These are phyloP conservation scores for Pleurotus ostreatus DNA, from an alignment of 768 basidiomycete genomes.

Conservation along the genomic window DNA sequence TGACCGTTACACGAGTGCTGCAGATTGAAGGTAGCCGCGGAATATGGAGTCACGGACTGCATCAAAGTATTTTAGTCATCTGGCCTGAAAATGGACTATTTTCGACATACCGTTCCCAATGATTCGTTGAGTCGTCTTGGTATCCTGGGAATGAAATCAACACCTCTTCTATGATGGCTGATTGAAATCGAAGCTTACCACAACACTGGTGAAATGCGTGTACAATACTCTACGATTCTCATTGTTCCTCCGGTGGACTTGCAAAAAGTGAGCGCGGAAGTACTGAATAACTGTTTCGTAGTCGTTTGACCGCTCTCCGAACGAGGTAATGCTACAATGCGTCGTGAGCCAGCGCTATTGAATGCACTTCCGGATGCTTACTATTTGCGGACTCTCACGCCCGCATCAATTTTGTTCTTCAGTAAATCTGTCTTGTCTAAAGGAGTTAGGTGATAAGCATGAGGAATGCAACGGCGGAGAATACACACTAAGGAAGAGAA, in stretches of 20 bases:
- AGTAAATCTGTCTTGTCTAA: slow-evolving; percentile 79
- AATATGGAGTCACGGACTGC: slow-evolving; percentile 73
- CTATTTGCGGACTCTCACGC: slow-evolving; percentile 77
- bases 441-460: background rate
- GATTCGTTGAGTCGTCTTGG: slow-evolving; percentile 78
- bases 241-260: slow-evolving; percentile 76
- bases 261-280: slow-evolving; percentile 84
- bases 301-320: slow-evolving; percentile 75
- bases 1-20: slow-evolving; percentile 53
- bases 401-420: slow-evolving; percentile 64
- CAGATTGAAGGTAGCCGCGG: slow-evolving; percentile 69
- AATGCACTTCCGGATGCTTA: slow-evolving; percentile 29
- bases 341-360: background rate
- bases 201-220: slow-evolving; percentile 77
- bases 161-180: background rate
- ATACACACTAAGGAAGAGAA: slow-evolving; percentile 54
- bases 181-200: slow-evolving; percentile 39
- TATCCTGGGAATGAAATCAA: slow-evolving; percentile 47
- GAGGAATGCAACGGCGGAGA: background rate
- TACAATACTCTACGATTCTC: slow-evolving; percentile 79
- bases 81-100: slow-evolving; percentile 3
- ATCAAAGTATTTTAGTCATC: slow-evolving; percentile 13
- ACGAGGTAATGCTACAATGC: slow-evolving; percentile 66
- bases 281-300: slow-evolving; percentile 81
- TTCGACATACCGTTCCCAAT: slow-evolving; percentile 67